phyloP scores from a whole-genome alignment of 2,329 filamentous ascomycete species.

The Aspergillus sp. region DNA sequence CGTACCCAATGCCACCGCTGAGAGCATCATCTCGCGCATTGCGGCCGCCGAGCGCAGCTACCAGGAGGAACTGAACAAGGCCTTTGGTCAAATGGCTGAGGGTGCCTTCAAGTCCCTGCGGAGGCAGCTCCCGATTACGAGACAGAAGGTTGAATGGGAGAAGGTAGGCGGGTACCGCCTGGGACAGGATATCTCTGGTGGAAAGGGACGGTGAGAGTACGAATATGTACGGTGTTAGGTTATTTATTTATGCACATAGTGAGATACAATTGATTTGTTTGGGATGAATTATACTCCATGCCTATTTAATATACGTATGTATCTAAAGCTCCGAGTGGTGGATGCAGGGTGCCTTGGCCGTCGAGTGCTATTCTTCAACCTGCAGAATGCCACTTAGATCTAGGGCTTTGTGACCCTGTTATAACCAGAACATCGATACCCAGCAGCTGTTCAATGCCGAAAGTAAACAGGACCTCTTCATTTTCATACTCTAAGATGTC shows the following conservation, averaged over 20 bases:
- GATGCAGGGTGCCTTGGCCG: no score
- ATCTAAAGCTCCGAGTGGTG: no score
- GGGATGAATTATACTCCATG: not conserved
- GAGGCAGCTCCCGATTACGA: constrained; percentile 89
- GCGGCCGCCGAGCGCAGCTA: constrained; percentile 83
- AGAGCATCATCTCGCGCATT: constrained; percentile 76
- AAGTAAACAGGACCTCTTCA: no score
- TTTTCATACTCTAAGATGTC: no score
- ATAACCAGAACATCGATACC: no score
- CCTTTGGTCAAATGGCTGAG: constrained; percentile 85
- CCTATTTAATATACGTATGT: not conserved
- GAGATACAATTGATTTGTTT: not conserved
- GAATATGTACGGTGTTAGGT: not conserved
- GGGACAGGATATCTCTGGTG: constrained; percentile 75
- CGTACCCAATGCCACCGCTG: constrained; percentile 62
- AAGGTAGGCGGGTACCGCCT: constrained; percentile 92
- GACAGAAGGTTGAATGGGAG: constrained; percentile 99
- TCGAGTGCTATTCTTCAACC: no score
- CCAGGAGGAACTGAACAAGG: constrained; percentile 91
- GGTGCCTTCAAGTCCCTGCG: constrained; percentile 92
- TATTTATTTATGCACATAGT: not conserved
- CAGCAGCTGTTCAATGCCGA: no score
- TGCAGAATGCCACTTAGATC: no score
- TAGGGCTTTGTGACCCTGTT: no score
- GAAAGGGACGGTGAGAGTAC: constrained; percentile 43